phyloP scores from a whole-genome alignment of 2,329 filamentous ascomycete species.

The Coniochaeta ligniaria region DNA sequence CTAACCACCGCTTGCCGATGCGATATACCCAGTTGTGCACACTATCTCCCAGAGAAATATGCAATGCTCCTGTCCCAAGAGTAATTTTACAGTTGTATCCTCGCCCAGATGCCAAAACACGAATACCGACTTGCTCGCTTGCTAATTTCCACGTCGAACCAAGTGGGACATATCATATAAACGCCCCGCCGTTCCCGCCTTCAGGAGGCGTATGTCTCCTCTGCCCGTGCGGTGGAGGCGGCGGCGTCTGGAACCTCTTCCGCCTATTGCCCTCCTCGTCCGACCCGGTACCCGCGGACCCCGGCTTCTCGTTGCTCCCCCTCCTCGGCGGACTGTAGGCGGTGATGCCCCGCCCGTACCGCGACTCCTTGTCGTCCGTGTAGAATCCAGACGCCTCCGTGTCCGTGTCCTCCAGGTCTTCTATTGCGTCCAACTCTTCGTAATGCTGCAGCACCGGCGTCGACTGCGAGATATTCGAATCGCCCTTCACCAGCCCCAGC shows the following conservation, averaged over 20 bases:
- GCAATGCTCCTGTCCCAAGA: neutral
- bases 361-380: constrained; percentile 19
- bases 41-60: no score
- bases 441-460: constrained; percentile 26
- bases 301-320: constrained; percentile 17
- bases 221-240: constrained; percentile 8
- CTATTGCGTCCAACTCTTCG: constrained; percentile 17
- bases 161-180: constrained; percentile 12
- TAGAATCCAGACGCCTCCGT: constrained; percentile 23
- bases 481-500: constrained; percentile 74
- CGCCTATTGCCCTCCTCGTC: constrained; percentile 13
- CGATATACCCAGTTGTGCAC: neutral
- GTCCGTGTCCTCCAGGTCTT: constrained; percentile 23
- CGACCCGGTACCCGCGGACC: neutral
- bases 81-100: neutral
- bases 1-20: neutral
- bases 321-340: constrained; percentile 21
- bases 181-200: constrained; percentile 14
- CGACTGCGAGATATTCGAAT: constrained; percentile 48
- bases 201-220: constrained; percentile 9
- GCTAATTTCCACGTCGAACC: neutral
- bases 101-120: neutral
- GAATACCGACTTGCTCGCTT: constrained; percentile 1
- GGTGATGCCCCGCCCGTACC: constrained; percentile 36
- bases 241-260: constrained; percentile 5